These are phyloP conservation scores for Penicillium canescens DNA, from an alignment of 495 filamentous ascomycete genomes.

Conservation along the genomic window DNA sequence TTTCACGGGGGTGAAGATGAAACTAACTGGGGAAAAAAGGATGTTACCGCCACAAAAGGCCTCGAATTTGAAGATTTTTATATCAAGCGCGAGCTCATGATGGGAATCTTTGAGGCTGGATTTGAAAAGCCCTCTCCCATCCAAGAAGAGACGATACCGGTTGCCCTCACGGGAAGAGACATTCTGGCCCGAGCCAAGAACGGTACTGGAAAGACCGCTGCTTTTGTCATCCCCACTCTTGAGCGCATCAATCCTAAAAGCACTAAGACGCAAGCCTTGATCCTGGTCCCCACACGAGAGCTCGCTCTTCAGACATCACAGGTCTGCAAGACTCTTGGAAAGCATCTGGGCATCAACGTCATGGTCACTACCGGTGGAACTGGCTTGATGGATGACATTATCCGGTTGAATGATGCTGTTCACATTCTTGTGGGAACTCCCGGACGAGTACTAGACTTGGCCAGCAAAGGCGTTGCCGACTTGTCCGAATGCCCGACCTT, in stretches of 20 bases:
- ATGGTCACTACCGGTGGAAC: conserved; percentile 99
- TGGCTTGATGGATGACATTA: conserved; percentile 92
- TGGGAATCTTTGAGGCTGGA: conserved; percentile 98
- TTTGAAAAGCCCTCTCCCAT: conserved; percentile 99
- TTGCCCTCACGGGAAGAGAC: conserved; percentile 91
- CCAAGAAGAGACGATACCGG: conserved; percentile 98
- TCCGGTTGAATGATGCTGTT: conserved; percentile 88
- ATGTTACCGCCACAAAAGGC: conserved; percentile 96
- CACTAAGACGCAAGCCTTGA: conserved; percentile 91
- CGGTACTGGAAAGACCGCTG: conserved; percentile 96
- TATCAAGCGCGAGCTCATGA: conserved; percentile 90
- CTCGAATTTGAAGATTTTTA: conserved; percentile 97
- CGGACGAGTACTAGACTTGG: conserved; percentile 90
- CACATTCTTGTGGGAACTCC: conserved; percentile 98
- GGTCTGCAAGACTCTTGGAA: conserved; percentile 96
- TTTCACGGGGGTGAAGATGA: too few relatives aligned
- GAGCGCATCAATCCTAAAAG: conserved; percentile 95
- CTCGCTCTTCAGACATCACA: conserved; percentile 98
- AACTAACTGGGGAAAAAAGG: conserved; percentile 50
- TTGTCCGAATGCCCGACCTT: conserved; percentile 96
- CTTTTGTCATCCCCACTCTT: conserved; percentile 94
- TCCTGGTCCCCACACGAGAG: conserved; percentile 95
- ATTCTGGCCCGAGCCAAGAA: conserved; percentile 97
- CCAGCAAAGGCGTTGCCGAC: conserved; percentile 92
- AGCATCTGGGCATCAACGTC: conserved; percentile 95